phyloP scores from a whole-genome alignment of 2,329 filamentous ascomycete genomes.

The Lasiodiplodia theobromae region DNA sequence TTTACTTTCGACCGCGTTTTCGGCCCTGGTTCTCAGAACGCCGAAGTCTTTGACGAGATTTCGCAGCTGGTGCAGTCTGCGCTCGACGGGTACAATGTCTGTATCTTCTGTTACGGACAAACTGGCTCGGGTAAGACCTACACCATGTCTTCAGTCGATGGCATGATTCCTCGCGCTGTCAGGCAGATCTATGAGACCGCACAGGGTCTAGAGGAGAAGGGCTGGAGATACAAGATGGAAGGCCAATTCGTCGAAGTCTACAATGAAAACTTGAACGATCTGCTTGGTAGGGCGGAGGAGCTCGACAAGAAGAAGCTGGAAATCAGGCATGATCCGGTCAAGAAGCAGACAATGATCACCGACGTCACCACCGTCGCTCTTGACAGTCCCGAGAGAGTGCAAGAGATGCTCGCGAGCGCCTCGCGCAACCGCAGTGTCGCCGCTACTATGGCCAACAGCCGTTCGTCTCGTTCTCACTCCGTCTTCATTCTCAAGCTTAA shows the following conservation, averaged over 20 bases:
- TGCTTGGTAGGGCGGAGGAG: conserved; percentile 75
- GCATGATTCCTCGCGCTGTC: conserved; percentile 94
- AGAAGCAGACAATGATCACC: conserved; percentile 81
- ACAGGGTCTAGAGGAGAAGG: conserved; percentile 82
- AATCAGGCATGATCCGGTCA: conserved; percentile 83
- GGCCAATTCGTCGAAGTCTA: conserved; percentile 97
- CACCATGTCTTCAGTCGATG: conserved; percentile 91
- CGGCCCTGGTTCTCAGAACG: conserved; percentile 76
- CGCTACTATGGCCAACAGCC: conserved; percentile 96
- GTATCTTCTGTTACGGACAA: conserved; percentile 98
- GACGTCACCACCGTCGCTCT: conserved; percentile 80
- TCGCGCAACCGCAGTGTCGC: conserved; percentile 89
- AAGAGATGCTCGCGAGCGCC: conserved; percentile 79
- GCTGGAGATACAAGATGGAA: conserved; percentile 93
- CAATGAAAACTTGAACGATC: conserved; percentile 94
- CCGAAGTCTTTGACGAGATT: conserved; percentile 93
- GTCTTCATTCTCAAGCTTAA: conserved; percentile 85
- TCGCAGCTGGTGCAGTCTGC: conserved; percentile 96
- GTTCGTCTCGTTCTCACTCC: conserved; percentile 91
- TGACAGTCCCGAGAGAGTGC: conserved; percentile 80
- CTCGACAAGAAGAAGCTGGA: conserved; percentile 85
- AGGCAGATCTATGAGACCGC: conserved; percentile 93
- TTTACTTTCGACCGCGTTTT: conserved; percentile 97
- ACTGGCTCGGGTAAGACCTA: conserved; percentile 96
- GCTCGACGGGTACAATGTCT: conserved; percentile 96